These are phyloP conservation scores for Aureobasidium melanogenum DNA, from an alignment of 2,329 filamentous ascomycete genomes.

Conservation along the genomic window DNA sequence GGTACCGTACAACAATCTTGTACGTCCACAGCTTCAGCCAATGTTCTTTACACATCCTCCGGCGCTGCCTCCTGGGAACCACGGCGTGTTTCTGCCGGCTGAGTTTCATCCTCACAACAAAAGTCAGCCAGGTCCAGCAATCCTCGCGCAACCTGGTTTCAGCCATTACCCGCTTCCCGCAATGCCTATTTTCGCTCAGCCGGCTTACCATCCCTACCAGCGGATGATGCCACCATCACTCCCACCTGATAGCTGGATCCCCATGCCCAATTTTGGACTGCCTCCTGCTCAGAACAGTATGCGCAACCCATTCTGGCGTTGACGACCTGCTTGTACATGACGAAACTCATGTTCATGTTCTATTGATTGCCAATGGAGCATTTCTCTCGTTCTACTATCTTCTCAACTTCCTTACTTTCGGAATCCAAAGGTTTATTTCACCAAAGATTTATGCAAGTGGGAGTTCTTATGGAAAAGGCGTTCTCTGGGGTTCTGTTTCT, in stretches of 20 bases:
- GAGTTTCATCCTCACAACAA: not conserved
- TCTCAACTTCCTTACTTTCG: not conserved
- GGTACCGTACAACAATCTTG: not conserved
- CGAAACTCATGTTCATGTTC: not conserved
- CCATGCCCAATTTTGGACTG: not conserved
- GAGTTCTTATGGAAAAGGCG: not conserved
- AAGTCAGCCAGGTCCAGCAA: not conserved
- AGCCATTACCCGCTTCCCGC: not conserved
- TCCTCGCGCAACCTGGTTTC: not conserved
- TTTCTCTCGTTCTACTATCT: not conserved
- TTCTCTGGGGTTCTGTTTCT: not conserved
- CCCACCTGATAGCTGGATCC: not conserved
- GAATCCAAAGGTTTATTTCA: not conserved
- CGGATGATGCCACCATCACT: not conserved
- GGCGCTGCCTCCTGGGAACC: not conserved
- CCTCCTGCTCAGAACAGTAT: not conserved
- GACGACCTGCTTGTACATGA: not conserved
- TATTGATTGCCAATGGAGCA: not conserved
- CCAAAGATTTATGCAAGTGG: constrained; percentile 2
- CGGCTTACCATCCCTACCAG: not conserved
- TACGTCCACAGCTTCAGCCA: not conserved
- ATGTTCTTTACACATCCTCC: not conserved
- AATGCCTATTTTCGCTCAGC: not conserved
- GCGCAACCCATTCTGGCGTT: not conserved
- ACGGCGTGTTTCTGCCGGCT: not conserved